Conservation (phyloP, 352 stramenopile species). For the Phytophthora hybrid region DNA sequence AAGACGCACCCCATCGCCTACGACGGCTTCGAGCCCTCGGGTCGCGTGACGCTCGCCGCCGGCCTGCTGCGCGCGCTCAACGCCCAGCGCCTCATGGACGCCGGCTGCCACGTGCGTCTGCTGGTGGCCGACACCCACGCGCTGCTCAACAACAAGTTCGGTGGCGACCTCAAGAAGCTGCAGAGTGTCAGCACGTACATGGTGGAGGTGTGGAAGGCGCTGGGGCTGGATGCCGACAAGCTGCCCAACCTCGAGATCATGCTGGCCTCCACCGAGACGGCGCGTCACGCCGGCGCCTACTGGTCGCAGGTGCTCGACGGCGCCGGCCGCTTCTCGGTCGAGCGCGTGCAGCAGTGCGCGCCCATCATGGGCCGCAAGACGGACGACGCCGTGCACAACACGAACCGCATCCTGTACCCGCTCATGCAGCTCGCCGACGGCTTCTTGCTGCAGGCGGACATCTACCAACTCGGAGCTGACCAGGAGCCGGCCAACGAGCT, state of each 20-base stretch:
- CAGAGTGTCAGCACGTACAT: constrained; percentile 95
- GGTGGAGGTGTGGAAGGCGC: constrained; percentile 99
- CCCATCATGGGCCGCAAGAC: constrained; percentile 98
- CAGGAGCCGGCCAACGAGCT: constrained; percentile 97
- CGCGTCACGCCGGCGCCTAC: constrained; percentile 89
- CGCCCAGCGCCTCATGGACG: constrained; percentile 88
- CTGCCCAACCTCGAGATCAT: constrained; percentile 97
- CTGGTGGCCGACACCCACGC: constrained; percentile 99
- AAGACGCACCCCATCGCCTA: constrained; percentile 93
- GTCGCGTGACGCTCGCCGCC: constrained; percentile 98
- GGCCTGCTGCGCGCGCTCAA: constrained; percentile 96
- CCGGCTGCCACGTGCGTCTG: constrained; percentile 97
- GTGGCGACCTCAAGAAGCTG: constrained; percentile 98
- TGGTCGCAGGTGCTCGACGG: constrained; percentile 95
- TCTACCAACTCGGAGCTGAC: constrained; percentile 99
- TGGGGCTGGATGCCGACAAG: constrained; percentile 93
- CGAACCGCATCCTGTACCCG: constrained; percentile 96
- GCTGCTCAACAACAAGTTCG: constrained; percentile 99
- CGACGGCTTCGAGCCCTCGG: constrained; percentile 98
- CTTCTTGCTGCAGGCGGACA: constrained; percentile 99
- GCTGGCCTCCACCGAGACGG: constrained; percentile 97
- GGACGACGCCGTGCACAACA: constrained; percentile 86
- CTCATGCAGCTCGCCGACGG: constrained; percentile 99
- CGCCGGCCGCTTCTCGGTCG: constrained; percentile 88
- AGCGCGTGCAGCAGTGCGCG: constrained; percentile 97